Conservation (phyloP, 2,329 filamentous ascomycete genomes). For the Penicillium griseofulvum region DNA sequence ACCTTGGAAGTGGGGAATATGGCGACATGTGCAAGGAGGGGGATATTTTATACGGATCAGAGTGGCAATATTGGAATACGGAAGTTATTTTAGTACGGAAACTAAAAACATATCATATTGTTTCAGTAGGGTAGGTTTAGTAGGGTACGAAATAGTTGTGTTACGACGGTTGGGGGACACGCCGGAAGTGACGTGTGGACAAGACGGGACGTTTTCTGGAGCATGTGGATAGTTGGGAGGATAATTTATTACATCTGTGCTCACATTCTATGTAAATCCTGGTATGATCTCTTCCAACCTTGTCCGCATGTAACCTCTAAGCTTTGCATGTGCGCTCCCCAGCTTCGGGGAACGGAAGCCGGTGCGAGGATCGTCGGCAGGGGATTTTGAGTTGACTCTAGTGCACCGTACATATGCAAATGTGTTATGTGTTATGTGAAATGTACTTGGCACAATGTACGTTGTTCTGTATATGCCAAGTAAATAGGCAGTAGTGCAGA, state of each 20-base stretch:
- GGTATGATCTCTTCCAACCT: not conserved
- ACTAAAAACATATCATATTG: not conserved
- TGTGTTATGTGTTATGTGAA: not conserved
- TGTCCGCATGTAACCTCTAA: constrained; percentile 4
- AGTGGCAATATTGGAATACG: not conserved
- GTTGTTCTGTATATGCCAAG: not conserved
- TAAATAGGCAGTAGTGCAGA: not conserved
- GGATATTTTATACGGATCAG: not conserved
- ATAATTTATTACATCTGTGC: not conserved
- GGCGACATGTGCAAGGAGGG: not conserved
- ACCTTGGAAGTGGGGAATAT: not conserved
- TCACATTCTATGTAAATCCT: not conserved
- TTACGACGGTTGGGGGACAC: not conserved
- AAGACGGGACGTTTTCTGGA: not conserved
- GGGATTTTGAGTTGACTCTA: not conserved
- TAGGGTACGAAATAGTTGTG: not conserved
- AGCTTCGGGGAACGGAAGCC: constrained; percentile 6
- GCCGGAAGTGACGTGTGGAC: not conserved
- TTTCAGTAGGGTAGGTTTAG: not conserved
- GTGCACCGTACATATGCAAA: not conserved
- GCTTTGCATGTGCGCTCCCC: constrained; percentile 3
- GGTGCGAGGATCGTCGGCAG: constrained; percentile 3
- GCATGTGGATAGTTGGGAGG: not conserved
- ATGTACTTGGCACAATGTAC: not conserved
- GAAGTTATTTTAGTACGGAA: not conserved